These are phyloP conservation scores for Dendrothele bispora DNA, from an alignment of 768 basidiomycete genomes.

Conservation along the genomic window DNA sequence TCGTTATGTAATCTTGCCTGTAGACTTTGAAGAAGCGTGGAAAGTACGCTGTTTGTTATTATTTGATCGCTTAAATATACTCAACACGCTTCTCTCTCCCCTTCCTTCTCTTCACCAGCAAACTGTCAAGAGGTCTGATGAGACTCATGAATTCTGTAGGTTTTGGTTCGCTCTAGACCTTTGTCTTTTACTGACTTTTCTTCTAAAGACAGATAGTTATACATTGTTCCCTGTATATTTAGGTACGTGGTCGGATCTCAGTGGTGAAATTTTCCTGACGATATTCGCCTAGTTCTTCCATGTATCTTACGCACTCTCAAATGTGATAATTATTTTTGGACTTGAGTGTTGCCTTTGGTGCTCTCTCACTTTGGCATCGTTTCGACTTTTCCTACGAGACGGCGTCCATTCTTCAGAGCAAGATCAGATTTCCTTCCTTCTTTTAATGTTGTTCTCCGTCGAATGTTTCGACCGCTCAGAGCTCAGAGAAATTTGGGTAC, in stretches of 20 bases:
- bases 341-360: slow-evolving; percentile 27
- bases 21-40: slow-evolving; percentile 99
- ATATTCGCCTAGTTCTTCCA: neutral
- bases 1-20: slow-evolving; percentile 93
- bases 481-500: neutral
- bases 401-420: slow-evolving; percentile 87
- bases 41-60: slow-evolving; percentile 89
- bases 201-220: slow-evolving; percentile 32
- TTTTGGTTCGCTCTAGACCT: slow-evolving; percentile 27
- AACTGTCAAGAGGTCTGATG: slow-evolving; percentile 94
- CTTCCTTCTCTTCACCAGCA: slow-evolving; percentile 57
- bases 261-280: slow-evolving; percentile 3
- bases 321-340: neutral
- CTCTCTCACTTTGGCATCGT: slow-evolving; percentile 88
- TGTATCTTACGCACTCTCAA: neutral
- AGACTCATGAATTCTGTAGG: slow-evolving; percentile 95
- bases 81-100: slow-evolving; percentile 31
- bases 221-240: slow-evolving; percentile 32
- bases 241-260: neutral
- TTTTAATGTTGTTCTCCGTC: slow-evolving; percentile 46
- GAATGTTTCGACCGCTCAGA: slow-evolving; percentile 27
- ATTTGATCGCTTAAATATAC: slow-evolving; percentile 42
- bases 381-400: slow-evolving; percentile 57
- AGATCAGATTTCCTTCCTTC: slow-evolving; percentile 44
- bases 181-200: slow-evolving; percentile 4